A percentile compares a stretch with the other conserved stretches of the same genome.
Conservation (phyloP, 768 basidiomycete genomes). For the Mycena pura region DNA sequence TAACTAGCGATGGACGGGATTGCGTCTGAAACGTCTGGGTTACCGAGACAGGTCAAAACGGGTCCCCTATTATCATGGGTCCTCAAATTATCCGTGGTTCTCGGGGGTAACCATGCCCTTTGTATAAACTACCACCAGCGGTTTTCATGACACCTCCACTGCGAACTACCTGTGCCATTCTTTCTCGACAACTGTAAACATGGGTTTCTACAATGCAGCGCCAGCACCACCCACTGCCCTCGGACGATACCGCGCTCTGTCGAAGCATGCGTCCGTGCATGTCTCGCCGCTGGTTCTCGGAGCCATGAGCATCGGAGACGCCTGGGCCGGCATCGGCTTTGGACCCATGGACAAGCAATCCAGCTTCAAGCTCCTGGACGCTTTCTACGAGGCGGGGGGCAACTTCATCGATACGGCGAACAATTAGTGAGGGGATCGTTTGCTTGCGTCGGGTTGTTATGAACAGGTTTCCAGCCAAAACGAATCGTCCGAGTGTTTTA, state of each 20-base stretch:
- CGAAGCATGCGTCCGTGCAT: conserved; percentile 46
- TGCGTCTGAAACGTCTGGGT: no score
- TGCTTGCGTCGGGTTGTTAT: background rate
- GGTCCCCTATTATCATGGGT: no score
- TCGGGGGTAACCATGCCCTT: no score
- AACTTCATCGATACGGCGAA: conserved; percentile 13
- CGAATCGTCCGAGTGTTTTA: conserved; percentile 46
- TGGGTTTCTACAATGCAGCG: conserved; percentile 6
- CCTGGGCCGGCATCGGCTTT: conserved; percentile 33
- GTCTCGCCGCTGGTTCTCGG: conserved; percentile 55
- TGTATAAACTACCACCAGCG: no score
- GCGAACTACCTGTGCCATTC: no score
- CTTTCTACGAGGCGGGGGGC: conserved; percentile 7
- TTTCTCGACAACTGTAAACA: no score
- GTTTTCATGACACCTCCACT: no score
- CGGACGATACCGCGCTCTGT: conserved; percentile 44
- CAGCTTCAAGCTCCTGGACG: conserved; percentile 4
- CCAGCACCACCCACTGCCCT: conserved; percentile 34
- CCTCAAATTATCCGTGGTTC: no score
- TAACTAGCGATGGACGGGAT: no score
- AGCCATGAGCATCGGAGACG: conserved; percentile 50
- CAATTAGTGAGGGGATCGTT: background rate
- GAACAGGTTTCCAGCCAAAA: conserved; percentile 37
- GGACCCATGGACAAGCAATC: conserved; percentile 3
- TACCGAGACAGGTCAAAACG: no score